phyloP scores from a whole-genome alignment of 1,139 yeast species.

The Geotrichum citri-aurantii region DNA sequence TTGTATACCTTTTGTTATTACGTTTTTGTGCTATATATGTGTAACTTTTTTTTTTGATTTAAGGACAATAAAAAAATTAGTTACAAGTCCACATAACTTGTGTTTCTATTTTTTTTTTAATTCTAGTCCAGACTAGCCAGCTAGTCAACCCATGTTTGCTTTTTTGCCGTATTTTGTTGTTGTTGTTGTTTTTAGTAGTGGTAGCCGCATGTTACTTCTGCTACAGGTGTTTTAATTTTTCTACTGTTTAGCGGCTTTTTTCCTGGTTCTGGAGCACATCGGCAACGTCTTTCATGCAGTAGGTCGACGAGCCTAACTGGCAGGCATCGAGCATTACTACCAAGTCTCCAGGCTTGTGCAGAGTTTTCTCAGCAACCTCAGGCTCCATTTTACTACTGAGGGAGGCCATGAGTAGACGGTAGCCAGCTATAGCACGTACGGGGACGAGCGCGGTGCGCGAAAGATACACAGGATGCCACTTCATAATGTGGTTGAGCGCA shows the following conservation, averaged over 20 bases:
- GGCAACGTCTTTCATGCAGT: not conserved
- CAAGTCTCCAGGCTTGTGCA: not conserved
- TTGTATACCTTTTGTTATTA: no score
- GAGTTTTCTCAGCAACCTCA: not conserved
- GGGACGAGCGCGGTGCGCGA: slow-evolving; percentile 70
- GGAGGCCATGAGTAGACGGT: not conserved
- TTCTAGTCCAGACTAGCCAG: not conserved
- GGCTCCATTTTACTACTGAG: not conserved
- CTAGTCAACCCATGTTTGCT: no score
- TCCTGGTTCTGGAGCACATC: not conserved
- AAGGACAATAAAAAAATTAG: no score
- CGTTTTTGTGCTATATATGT: no score
- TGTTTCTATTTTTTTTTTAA: not conserved
- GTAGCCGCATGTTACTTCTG: not conserved
- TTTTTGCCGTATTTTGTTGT: no score
- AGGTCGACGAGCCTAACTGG: not conserved
- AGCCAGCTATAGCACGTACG: not conserved
- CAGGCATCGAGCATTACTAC: not conserved
- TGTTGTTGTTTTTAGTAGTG: not conserved
- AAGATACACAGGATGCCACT: slow-evolving; percentile 86
- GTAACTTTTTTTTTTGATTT: no score
- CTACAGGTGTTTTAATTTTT: no score
- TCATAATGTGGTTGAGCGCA: slow-evolving; percentile 74
- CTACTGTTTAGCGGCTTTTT: no score
- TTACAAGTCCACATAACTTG: no score